Percentiles rank a stretch among this genome's conserved stretches.
phyloP scores from a whole-genome alignment of 2,329 filamentous ascomycete species.

The Talaromyces rugulosus region DNA sequence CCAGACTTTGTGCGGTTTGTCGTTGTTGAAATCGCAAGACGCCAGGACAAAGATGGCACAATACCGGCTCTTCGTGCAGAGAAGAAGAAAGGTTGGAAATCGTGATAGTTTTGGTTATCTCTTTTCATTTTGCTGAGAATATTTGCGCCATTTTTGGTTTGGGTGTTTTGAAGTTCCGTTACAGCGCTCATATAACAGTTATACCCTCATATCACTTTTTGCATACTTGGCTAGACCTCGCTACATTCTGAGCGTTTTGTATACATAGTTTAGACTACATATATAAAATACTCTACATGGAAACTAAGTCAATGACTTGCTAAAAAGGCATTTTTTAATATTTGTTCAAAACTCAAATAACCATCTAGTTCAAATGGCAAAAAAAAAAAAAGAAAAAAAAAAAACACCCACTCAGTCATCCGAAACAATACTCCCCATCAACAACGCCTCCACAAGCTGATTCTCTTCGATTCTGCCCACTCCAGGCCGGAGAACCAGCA shows the following conservation, averaged over 20 bases:
- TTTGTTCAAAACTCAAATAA: not conserved
- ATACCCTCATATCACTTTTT: not conserved
- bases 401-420: not conserved
- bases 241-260: not conserved
- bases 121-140: not conserved
- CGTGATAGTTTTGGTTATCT: not conserved
- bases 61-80: conserved; percentile 51
- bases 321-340: no score
- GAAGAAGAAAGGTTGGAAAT: conserved; percentile 49
- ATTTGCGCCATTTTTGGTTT: not conserved
- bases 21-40: conserved; percentile 79
- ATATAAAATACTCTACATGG: not conserved
- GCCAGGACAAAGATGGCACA: conserved; percentile 60
- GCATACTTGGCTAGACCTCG: not conserved
- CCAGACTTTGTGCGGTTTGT: conserved; percentile 86
- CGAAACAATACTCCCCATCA: conserved; percentile 60
- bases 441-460: conserved; percentile 66
- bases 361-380: not conserved
- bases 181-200: not conserved
- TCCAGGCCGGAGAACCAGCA: conserved; percentile 59
- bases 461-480: conserved; percentile 63
- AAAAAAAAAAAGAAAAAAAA: no score
- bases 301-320: not conserved
- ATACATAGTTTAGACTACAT: not conserved
- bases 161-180: not conserved